Base-by-base conservation (phyloP, 164 flowering plant species). In the Aristolochia contorta region DNA sequence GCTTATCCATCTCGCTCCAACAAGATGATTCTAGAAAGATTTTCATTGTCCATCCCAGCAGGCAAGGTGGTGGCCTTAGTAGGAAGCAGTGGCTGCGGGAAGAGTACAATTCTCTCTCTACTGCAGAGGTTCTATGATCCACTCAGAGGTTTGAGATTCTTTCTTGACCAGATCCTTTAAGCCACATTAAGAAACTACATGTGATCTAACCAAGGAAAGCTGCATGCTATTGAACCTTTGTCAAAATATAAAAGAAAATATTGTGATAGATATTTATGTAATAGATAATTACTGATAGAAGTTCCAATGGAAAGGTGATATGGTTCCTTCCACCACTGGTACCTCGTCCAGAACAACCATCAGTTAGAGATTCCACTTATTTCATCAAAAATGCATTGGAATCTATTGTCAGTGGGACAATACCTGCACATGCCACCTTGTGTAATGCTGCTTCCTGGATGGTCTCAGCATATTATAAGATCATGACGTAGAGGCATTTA, bases 81-180 rank as follows among this genome's bases (percentile, higher is more conserved):
- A 23, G 94, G 94, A 27, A 79, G 84, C 30, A 84, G 90, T 50
- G 86, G 94, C 3, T 87, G 85, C 63, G 86, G 90, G 55, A 87
- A 87, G 73, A 84, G 88, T 69, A 84, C 85, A 18, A 57, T 81
- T 47, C 75, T 83, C 53, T 82, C 93, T 60, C 78, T 86, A 2
- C 55, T 84, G 43, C 60, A 74, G 47, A 80, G 89, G 69, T 84
- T 82, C 68, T 82, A 86, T 67, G 83, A 82, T 61, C 89, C 87
- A 41, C 55, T 47, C 6, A 69, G 60, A 79, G 89, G 87, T 81
- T 43, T 47, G 65, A 30, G 23, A 47, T 51, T 53, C 9, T 24
- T 60, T 37, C 37, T 45, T 32, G 18, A 12, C 54, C 12, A 19
- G 21, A 54, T 9, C 12, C 16, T 54, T 5, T 3, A 6, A 20